These are phyloP conservation scores for Ceratocystis diversiconidia DNA, from an alignment of 2,329 filamentous ascomycete species.

Conservation along the genomic window DNA sequence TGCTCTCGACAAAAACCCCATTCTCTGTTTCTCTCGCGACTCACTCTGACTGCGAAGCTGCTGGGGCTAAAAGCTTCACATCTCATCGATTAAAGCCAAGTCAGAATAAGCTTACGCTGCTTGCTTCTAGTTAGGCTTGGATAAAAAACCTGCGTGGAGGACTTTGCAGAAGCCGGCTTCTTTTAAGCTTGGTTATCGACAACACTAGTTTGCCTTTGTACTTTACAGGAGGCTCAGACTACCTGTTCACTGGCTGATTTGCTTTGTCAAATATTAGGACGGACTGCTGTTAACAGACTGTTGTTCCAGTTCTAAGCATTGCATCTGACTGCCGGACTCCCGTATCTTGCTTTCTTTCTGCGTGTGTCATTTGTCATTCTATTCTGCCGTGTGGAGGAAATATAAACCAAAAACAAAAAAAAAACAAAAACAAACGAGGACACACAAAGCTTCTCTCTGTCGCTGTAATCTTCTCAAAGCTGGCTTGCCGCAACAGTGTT, in stretches of 20 bases:
- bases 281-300: background rate
- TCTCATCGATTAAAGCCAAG: background rate
- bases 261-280: background rate
- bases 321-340: conserved; percentile 1
- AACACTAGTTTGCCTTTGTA: background rate
- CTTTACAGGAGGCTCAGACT: background rate
- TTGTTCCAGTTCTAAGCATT: background rate
- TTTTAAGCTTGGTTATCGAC: background rate
- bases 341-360: conserved; percentile 9
- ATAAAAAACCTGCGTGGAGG: background rate
- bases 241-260: background rate
- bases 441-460: conserved; percentile 10
- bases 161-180: background rate
- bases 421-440: conserved; percentile 2
- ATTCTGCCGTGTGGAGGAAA: conserved; percentile 6
- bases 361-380: conserved; percentile 3
- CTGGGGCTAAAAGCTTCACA: background rate
- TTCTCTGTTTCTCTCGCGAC: background rate
- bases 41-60: background rate
- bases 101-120: background rate
- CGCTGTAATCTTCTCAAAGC: conserved; percentile 4
- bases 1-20: background rate
- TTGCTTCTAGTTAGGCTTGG: background rate
- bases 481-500: conserved; percentile 3
- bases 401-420: conserved; percentile 8